These are phyloP conservation scores for Wolfiporia cocos DNA, from an alignment of 1,284 basidiomycete genomes.

Conservation along the genomic window DNA sequence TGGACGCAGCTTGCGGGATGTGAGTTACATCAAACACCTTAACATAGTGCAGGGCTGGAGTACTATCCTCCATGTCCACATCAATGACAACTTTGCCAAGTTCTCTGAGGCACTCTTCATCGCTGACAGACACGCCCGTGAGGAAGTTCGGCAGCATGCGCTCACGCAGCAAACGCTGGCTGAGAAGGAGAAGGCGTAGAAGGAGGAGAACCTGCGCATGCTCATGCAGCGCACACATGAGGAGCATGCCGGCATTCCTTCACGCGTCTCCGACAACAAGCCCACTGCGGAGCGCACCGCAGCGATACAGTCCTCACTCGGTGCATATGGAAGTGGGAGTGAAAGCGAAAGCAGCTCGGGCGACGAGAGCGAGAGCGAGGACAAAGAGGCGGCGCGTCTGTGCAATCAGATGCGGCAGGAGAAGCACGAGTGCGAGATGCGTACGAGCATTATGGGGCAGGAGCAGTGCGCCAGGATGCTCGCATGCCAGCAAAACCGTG, in stretches of 20 bases:
- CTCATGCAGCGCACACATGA: slow-evolving; percentile 94
- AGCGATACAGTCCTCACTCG: no score
- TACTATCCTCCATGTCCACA: no score
- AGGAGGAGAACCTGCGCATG: no score
- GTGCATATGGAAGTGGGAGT: slow-evolving; percentile 83
- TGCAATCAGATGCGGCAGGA: slow-evolving; percentile 90
- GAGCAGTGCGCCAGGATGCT: slow-evolving; percentile 96
- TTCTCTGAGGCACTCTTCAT: no score
- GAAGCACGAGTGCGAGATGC: slow-evolving; percentile 95
- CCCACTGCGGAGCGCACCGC: slow-evolving; percentile 54
- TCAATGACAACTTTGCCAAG: no score
- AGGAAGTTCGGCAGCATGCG: slow-evolving; percentile 93
- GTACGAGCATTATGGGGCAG: slow-evolving; percentile 99
- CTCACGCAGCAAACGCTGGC: no score
- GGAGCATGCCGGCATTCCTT: no score
- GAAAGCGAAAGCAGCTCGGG: slow-evolving; percentile 41
- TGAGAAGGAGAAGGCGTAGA: no score
- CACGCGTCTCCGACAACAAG: slow-evolving; percentile 33
- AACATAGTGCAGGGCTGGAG: slow-evolving; percentile 58
- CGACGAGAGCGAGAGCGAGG: slow-evolving; percentile 64
- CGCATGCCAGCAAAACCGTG: slow-evolving; percentile 93
- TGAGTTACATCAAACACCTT: slow-evolving; percentile 37
- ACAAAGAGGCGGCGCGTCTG: slow-evolving; percentile 81
- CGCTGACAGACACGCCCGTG: slow-evolving; percentile 96
- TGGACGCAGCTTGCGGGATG: slow-evolving; percentile 96